Percentiles rank a stretch among this genome's conserved stretches.
Evolutionary conservation across 495 filamentous ascomycete genomes (phyloP).

Genomic region (Penicillium atrosanguineum): DNA sequence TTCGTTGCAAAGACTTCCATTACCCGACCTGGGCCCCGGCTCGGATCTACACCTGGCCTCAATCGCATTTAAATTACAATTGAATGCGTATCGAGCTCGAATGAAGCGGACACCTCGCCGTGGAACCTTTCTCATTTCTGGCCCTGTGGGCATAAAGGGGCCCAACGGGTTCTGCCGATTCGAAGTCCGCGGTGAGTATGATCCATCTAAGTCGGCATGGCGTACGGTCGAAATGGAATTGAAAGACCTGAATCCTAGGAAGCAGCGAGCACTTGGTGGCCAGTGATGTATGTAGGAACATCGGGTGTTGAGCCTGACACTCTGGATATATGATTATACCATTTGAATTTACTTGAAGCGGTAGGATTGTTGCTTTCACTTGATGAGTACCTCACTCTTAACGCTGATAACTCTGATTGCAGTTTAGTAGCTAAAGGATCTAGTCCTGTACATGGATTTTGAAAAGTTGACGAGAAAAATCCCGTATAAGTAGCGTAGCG

Average conservation of each 20-base stretch:
- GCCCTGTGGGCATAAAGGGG: constrained; percentile 64
- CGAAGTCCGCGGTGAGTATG: constrained; percentile 59
- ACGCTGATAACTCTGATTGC: too few relatives aligned
- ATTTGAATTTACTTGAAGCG: background rate
- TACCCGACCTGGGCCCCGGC: constrained; percentile 37
- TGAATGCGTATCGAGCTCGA: constrained; percentile 35
- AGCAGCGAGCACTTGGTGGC: constrained; percentile 27
- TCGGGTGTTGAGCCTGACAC: background rate
- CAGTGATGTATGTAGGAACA: constrained; percentile 1
- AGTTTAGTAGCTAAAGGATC: too few relatives aligned
- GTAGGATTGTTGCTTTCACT: background rate
- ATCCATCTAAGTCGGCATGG: constrained; percentile 49
- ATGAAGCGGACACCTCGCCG: constrained; percentile 47
- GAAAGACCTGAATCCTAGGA: constrained; percentile 31
- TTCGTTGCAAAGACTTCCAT: constrained; percentile 33
- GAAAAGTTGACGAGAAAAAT: too few relatives aligned
- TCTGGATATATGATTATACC: background rate
- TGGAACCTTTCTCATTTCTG: constrained; percentile 62
- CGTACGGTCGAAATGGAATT: constrained; percentile 31
- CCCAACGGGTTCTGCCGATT: constrained; percentile 53
- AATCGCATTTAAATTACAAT: constrained; percentile 52
- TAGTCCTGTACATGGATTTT: too few relatives aligned
- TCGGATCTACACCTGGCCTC: constrained; percentile 42
- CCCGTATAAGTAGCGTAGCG: too few relatives aligned
- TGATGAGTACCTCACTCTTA: background rate